These are phyloP conservation scores for Echites panduratus DNA, from an alignment of 257 asterid genomes.

Conservation along the genomic window DNA sequence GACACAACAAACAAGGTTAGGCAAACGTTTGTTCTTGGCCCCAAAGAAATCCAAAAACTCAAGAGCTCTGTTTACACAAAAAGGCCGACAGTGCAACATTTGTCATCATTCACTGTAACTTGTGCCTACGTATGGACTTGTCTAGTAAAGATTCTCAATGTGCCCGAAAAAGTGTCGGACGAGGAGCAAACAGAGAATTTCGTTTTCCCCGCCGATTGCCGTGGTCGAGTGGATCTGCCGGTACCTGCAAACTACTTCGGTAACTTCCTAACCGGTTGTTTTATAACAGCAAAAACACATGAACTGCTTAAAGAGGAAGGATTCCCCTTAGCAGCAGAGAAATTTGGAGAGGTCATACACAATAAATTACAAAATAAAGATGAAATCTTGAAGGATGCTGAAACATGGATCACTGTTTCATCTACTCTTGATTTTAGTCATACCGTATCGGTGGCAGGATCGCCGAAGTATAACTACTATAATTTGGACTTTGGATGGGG, in stretches of 20 bases:
- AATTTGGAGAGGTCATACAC: conserved; percentile 16
- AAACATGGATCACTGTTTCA: conserved; percentile 12
- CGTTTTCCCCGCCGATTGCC: conserved; percentile 18
- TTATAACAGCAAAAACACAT: background rate
- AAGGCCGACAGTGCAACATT: background rate
- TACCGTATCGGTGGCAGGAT: conserved; percentile 29
- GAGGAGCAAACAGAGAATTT: conserved; percentile 15
- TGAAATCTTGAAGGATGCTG: conserved; percentile 16
- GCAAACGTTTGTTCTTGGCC: conserved; percentile 23
- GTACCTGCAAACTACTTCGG: conserved; percentile 33
- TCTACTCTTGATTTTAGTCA: background rate
- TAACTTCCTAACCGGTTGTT: conserved; percentile 23
- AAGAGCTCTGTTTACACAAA: conserved; percentile 15
- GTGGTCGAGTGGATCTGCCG: conserved; percentile 23
- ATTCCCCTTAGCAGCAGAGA: conserved; percentile 22
- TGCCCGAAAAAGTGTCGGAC: background rate
- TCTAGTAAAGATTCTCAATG: background rate
- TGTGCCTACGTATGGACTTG: conserved; percentile 40
- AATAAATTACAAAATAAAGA: conserved; percentile 1
- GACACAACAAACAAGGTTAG: conserved; percentile 24
- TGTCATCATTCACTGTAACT: conserved; percentile 32
- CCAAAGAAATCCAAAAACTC: conserved; percentile 17
- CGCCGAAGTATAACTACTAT: conserved; percentile 33
- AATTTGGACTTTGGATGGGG: conserved; percentile 44
- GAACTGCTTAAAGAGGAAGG: conserved; percentile 25